A percentile compares a stretch with the other conserved stretches of the same genome.
Conservation (phyloP, 306 rosid species). For the Pterocarpus santalinus region DNA sequence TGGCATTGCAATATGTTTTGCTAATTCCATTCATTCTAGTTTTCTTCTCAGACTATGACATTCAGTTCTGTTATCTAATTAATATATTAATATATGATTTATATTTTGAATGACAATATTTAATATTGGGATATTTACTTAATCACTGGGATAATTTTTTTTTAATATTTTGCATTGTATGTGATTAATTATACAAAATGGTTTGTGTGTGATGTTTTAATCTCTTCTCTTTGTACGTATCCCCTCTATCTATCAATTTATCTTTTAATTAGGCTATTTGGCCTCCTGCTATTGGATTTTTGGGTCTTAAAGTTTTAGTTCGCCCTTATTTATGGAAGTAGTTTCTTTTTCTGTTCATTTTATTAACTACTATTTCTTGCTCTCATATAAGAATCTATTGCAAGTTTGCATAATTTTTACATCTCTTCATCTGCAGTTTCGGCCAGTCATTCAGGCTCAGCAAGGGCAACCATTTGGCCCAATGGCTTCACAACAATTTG, state of each 20-base stretch:
- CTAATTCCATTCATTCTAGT: neutral
- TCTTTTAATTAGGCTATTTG: constrained; percentile 45
- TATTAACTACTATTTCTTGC: constrained; percentile 28
- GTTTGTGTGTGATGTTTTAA: constrained; percentile 6
- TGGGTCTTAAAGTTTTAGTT: constrained; percentile 58
- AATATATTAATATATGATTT: neutral
- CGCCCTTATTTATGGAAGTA: constrained; percentile 44
- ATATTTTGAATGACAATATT: constrained; percentile 15
- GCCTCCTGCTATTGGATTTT: constrained; percentile 49
- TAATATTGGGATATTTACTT: neutral
- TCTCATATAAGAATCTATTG: constrained; percentile 16
- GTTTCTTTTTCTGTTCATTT: constrained; percentile 20
- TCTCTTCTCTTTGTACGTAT: neutral
- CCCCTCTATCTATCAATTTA: neutral
- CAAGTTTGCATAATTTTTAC: constrained; percentile 37
- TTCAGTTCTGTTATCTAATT: constrained; percentile 13
- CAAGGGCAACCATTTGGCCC: constrained; percentile 79
- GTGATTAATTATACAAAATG: neutral
- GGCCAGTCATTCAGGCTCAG: constrained; percentile 76
- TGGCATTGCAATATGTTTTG: neutral
- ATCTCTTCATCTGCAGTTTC: constrained; percentile 68
- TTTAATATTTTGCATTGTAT: neutral
- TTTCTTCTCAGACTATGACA: constrained; percentile 7
- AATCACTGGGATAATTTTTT: neutral
- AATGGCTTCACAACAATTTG: constrained; percentile 76